A percentile compares a stretch with the other conserved stretches of the same genome.
Evolutionary conservation across 306 rosid species (phyloP).

Genomic region (Canavalia ensiformis): DNA sequence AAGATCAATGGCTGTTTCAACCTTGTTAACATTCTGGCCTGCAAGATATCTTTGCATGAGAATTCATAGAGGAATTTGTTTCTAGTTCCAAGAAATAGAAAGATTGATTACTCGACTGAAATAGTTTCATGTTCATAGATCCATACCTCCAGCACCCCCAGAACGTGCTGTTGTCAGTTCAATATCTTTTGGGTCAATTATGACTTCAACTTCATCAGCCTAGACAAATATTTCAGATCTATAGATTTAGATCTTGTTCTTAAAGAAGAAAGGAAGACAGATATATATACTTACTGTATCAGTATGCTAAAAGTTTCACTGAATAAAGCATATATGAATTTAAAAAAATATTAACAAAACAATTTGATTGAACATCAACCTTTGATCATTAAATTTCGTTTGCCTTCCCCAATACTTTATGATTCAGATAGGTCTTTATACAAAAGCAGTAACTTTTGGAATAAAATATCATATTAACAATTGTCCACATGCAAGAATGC

Average conservation of each 20-base stretch:
- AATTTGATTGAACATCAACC: conserved; percentile 14
- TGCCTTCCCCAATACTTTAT: conserved; percentile 32
- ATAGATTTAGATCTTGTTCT: conserved; percentile 40
- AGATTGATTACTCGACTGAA: conserved; percentile 38
- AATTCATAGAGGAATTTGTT: conserved; percentile 39
- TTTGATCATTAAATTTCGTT: conserved; percentile 33
- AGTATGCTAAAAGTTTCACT: conserved; percentile 11
- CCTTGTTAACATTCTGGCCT: conserved; percentile 99
- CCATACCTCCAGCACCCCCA: conserved; percentile 99
- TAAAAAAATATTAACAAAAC: neutral
- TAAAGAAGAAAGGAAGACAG: conserved; percentile 36
- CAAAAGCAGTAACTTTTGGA: conserved; percentile 33
- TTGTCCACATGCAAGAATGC: conserved; percentile 29
- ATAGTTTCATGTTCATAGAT: conserved; percentile 30
- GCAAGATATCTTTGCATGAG: conserved; percentile 54
- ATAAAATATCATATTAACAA: conserved; percentile 45
- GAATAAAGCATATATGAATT: conserved; percentile 27
- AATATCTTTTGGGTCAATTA: conserved; percentile 93
- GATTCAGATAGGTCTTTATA: conserved; percentile 2
- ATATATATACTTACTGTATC: conserved; percentile 21
- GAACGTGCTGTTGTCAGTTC: conserved; percentile 96
- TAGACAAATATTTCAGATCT: conserved; percentile 53
- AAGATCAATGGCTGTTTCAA: conserved; percentile 98
- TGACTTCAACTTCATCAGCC: conserved; percentile 98
- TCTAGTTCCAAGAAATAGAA: conserved; percentile 26